Evolutionary conservation across 805 yeast genomes (phyloP).

Genomic region (Yamadazyma nakazawae): DNA sequence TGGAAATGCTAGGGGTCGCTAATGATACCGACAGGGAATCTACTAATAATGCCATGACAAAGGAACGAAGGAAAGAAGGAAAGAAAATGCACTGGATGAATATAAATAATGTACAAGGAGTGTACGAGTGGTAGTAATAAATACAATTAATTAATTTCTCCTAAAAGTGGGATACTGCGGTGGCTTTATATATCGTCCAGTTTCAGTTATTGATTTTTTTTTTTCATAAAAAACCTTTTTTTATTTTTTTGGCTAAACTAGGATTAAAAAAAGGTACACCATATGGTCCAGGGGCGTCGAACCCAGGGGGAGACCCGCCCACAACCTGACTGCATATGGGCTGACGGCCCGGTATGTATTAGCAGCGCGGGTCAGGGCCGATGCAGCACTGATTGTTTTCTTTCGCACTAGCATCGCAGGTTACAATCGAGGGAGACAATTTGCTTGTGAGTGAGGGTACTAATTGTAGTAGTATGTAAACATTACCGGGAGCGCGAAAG

Average conservation of each 20-base stretch:
- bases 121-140: not conserved
- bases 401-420: not conserved
- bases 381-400: not conserved
- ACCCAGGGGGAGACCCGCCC: not conserved
- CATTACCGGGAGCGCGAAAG: not conserved
- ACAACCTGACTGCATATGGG: not conserved
- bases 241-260: no score
- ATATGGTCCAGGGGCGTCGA: not conserved
- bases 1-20: conserved; percentile 3
- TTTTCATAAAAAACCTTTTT: no score
- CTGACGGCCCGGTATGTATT: not conserved
- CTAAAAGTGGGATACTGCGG: not conserved
- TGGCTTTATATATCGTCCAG: not conserved
- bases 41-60: not conserved
- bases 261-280: conserved; percentile 1
- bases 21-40: conserved; percentile 2
- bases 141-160: not conserved
- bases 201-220: no score
- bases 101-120: not conserved
- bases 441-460: not conserved
- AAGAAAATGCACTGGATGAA: not conserved
- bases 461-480: not conserved
- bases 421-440: not conserved
- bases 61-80: not conserved
- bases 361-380: conserved; percentile 1